These are phyloP conservation scores for Chimonanthus salicifolius DNA, from an alignment of 164 flowering plant genomes.

Conservation along the genomic window DNA sequence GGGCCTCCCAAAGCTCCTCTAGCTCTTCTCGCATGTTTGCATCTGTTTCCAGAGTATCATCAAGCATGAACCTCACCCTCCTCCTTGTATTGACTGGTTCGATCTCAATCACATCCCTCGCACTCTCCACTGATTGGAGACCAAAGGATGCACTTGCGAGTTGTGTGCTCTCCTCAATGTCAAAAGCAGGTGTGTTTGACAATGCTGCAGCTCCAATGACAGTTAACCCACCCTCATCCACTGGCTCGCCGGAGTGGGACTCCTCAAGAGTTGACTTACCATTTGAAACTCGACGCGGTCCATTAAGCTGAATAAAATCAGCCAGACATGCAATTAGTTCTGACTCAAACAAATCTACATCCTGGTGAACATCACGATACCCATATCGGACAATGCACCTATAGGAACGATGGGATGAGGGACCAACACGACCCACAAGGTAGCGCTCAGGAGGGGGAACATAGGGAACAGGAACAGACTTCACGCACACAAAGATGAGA, in stretches of 20 bases:
- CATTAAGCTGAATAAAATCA: slow-evolving; percentile 59
- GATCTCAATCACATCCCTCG: slow-evolving; percentile 55
- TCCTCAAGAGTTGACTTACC: slow-evolving; percentile 24
- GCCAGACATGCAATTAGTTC: slow-evolving; percentile 56
- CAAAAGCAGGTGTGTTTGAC: slow-evolving; percentile 31
- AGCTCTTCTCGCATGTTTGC: slow-evolving; percentile 46
- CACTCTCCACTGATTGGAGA: slow-evolving; percentile 45
- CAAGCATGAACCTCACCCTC: slow-evolving; percentile 61
- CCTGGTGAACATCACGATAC: slow-evolving; percentile 86
- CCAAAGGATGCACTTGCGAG: slow-evolving; percentile 65
- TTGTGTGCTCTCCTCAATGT: slow-evolving; percentile 46
- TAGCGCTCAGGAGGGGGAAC: slow-evolving; percentile 72
- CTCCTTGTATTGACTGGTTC: slow-evolving; percentile 24
- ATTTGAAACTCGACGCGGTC: slow-evolving; percentile 18
- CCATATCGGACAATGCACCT: slow-evolving; percentile 89
- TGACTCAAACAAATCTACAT: slow-evolving; percentile 70
- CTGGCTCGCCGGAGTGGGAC: slow-evolving; percentile 23
- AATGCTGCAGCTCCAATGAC: slow-evolving; percentile 60
- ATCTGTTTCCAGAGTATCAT: slow-evolving; percentile 21
- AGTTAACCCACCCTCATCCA: slow-evolving; percentile 43
- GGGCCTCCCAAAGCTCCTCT: slow-evolving; percentile 55
- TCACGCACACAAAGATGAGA: slow-evolving; percentile 51
- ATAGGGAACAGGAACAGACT: slow-evolving; percentile 36
- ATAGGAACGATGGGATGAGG: slow-evolving; percentile 68
- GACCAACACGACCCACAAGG: slow-evolving; percentile 84